Base-by-base conservation (phyloP, 2,329 filamentous ascomycete genomes). In the Scedosporium apiospermum region DNA sequence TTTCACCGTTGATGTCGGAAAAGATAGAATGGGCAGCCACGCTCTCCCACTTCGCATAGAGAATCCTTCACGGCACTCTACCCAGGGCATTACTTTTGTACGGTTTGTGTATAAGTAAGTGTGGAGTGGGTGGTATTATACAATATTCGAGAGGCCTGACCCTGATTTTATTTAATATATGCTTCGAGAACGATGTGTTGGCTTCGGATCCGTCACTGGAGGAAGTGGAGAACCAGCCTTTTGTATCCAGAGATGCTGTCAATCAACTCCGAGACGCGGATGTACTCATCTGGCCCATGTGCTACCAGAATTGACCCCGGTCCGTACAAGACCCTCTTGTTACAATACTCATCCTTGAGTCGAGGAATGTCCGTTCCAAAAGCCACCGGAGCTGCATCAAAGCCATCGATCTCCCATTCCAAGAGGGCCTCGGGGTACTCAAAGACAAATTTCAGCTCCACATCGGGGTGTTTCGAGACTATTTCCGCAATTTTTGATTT, bases 331-430 rank as follows among this genome's bases (percentile, higher is more conserved):
- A 88, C 88, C 63, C 80, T 81, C 9, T 80, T 86, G 66, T 90
- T 85, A 62, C 71, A 69, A 66, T 90, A 85, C 62, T 87, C 80
- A 7, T 90, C 86, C 38, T 83, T 75, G 57, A 96, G 74, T 68
- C 91, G 87, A 1, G 92, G 90, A 26, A 97, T 87, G 73, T 98
- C 93, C 0, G 95, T 98, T 12, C 93, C 93, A 70, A 98, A 98
- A 72, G 96, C 97, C 57, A 93, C 90, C 0, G 89, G 87, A 60
- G 89, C 85, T 0, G 83, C 87, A 16, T 95, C 86, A 66, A 98
- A 97, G 1, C 41, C 58, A 10, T 60, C 58, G 26, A 60, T 60
- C 38, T 60, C 23, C 58, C 72, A 74, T 51, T 77, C 71, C 14
- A 77, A 66, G 21, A 76, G 64, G 4, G 72, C 71, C 62, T 76